A percentile compares a stretch with the other conserved stretches of the same genome.
Conservation (phyloP, 257 asterid species). For the Nicotiana undulata region DNA sequence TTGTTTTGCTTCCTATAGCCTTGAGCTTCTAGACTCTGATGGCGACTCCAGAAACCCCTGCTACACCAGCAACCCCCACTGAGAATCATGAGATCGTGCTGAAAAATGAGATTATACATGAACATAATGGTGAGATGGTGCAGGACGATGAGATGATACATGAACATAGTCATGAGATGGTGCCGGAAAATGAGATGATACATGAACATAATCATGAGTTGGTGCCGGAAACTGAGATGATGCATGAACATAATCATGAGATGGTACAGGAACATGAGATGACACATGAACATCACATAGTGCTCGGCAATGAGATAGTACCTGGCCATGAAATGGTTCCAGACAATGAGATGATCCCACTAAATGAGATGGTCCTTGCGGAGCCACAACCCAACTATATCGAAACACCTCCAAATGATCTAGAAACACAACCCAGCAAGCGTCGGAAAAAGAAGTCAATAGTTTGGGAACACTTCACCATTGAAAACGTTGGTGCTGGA, state of each 20-base stretch:
- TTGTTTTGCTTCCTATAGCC: background rate
- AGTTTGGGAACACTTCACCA: conserved; percentile 98
- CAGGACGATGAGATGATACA: background rate
- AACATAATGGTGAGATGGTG: background rate
- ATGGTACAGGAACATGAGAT: background rate
- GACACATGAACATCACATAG: background rate
- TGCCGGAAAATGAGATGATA: background rate
- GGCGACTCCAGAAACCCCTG: conserved; percentile 3
- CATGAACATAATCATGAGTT: background rate
- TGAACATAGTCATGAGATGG: background rate
- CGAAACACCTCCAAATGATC: conserved; percentile 23
- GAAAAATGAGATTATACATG: background rate
- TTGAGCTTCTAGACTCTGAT: background rate
- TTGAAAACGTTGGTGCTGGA: conserved; percentile 66
- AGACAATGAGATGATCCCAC: background rate
- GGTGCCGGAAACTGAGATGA: background rate
- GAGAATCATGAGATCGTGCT: conserved; percentile 4
- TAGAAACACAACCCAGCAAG: conserved; percentile 26
- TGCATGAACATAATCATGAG: background rate
- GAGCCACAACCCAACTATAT: conserved; percentile 39
- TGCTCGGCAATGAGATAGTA: conserved; percentile 5
- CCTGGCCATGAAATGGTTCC: conserved; percentile 3
- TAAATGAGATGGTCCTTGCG: conserved; percentile 46
- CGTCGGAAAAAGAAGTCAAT: conserved; percentile 91
- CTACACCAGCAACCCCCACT: conserved; percentile 3